Evolutionary conservation across 352 stramenopile species (phyloP), one percentile per base, ranked within the genome.

Genomic region (Pythium utonaiense): DNA sequence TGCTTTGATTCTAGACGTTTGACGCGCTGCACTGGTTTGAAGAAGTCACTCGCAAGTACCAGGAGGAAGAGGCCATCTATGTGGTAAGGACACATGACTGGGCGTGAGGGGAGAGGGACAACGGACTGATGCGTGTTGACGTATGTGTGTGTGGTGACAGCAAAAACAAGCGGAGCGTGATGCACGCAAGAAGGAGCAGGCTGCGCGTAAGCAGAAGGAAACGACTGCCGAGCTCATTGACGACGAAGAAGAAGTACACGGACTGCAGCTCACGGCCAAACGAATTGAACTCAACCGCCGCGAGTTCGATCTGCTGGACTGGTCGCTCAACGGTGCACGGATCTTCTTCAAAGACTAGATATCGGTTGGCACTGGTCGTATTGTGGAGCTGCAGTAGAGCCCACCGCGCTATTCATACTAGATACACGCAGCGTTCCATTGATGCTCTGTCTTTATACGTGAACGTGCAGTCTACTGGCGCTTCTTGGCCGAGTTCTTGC

Each of bases 321-420:
- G 88, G 84, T 95, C 88, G 57, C 81, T 97, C 60, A 95, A 93
- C 54, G 89, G 89, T 48, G 87, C 89, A 19, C 80, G 84, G 16
- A 96, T 97, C 67, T 97, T 97, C 65, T 97, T 97, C 75, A 95
- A 95, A 55, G 86, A 95, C 51, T 94, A 80, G 38, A 33, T 5
- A 33, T 33, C 28, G 28, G 28, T 10, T 9, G 9, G 9, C 5
- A 33, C 28, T 33, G 28, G 28, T 33, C 28, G 5, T 9, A 9
- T 33, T 33, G 9, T 33, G 28, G 28, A 9, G 28, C 28, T 33
- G 28, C 28, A 33, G 28, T 33, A 9, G 28, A 33, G 28, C 28
- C 9, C 28, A 33, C 9, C 28, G 28, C 28, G 28, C n/a, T n/a
- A 44, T 44, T 44, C 36, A 44, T 47, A 47, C 40, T 47, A 47